Evolutionary conservation across 2,329 filamentous ascomycete species (phyloP).

Genomic region (Seiridium cupressi): DNA sequence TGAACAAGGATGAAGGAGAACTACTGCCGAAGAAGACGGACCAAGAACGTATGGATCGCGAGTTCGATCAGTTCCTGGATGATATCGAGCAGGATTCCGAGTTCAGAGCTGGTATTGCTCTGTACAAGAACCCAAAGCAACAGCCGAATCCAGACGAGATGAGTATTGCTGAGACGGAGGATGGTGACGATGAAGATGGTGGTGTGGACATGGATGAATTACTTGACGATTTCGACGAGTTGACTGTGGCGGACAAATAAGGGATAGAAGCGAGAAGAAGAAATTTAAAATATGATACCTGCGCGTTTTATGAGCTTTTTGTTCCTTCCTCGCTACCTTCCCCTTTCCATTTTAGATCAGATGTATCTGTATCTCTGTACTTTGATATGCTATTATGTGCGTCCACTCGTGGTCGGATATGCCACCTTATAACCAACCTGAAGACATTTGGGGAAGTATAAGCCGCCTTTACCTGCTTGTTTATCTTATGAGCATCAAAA

Average conservation of each 20-base stretch:
- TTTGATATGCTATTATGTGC: no score
- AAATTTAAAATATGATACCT: no score
- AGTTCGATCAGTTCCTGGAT: conserved; percentile 95
- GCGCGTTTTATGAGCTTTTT: no score
- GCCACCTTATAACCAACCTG: no score
- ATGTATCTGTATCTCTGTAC: no score
- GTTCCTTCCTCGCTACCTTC: no score
- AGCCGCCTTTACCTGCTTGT: no score
- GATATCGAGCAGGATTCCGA: conserved; percentile 97
- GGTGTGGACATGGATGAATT: conserved; percentile 77
- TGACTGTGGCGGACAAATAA: conserved; percentile 64
- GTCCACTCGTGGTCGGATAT: no score
- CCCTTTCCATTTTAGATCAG: no score
- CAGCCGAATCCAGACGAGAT: conserved; percentile 59
- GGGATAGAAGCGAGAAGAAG: no score
- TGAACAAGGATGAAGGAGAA: conserved; percentile 86
- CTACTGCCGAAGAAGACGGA: conserved; percentile 83
- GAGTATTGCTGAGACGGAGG: conserved; percentile 64
- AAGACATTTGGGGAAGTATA: no score
- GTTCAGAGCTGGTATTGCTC: conserved; percentile 74
- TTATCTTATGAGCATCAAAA: no score
- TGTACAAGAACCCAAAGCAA: conserved; percentile 72
- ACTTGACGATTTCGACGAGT: conserved; percentile 89
- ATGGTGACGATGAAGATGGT: conserved; percentile 64
- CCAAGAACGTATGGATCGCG: conserved; percentile 81